Percentiles rank a stretch among this genome's conserved stretches.
These are phyloP conservation scores for Xylariaceae sp. DNA, from an alignment of 2,329 filamentous ascomycete species.

Conservation along the genomic window DNA sequence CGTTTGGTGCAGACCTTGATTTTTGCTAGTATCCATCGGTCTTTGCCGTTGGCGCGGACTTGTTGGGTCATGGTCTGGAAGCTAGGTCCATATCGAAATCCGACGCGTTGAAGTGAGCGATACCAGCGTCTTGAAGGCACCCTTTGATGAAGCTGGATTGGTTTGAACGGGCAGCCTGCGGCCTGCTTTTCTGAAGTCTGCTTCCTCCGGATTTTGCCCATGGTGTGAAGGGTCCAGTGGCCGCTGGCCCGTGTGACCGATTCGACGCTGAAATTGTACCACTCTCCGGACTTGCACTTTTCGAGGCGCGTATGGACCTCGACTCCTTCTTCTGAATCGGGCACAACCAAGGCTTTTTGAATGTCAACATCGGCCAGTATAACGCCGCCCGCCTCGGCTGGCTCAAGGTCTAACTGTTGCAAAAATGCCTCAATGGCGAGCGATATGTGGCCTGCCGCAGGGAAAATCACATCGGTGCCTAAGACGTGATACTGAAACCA, in stretches of 20 bases:
- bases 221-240: conserved; percentile 26
- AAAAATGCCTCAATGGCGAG: conserved; percentile 28
- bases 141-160: conserved; percentile 29
- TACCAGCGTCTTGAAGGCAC: conserved; percentile 41
- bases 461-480: conserved; percentile 27
- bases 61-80: conserved; percentile 42
- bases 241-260: conserved; percentile 15
- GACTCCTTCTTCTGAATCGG: conserved; percentile 40
- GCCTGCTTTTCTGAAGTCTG: too few relatives aligned
- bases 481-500: conserved; percentile 30
- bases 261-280: conserved; percentile 29
- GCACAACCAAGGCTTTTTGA: conserved; percentile 39
- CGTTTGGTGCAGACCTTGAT: conserved; percentile 11
- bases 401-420: conserved; percentile 28
- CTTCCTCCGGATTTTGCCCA: conserved; percentile 20
- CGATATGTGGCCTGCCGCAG: conserved; percentile 29
- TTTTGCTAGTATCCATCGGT: conserved; percentile 30
- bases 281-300: conserved; percentile 31
- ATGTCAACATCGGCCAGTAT: conserved; percentile 40
- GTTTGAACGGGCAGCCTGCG: background rate
- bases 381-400: conserved; percentile 21
- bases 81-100: conserved; percentile 46
- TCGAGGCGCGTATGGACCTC: conserved; percentile 38
- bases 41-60: conserved; percentile 35
- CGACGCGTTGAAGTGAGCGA: conserved; percentile 42